Conservation (phyloP, 495 filamentous ascomycete genomes). For the Penicillium crystallinum region DNA sequence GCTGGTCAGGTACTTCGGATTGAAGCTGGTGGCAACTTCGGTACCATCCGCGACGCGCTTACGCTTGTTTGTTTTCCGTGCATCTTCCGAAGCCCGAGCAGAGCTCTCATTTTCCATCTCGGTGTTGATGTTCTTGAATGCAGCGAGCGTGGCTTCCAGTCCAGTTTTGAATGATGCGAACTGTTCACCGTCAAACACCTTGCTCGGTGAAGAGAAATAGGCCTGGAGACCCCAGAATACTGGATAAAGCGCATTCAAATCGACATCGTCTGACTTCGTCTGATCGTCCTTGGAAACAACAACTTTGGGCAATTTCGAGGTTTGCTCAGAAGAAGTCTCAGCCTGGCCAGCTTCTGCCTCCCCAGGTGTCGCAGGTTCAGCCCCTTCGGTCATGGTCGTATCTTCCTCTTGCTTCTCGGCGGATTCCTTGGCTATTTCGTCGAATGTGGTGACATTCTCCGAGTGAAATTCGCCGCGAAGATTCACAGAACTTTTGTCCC, state of each 20-base stretch:
- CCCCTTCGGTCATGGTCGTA: slow-evolving; percentile 60
- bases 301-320: slow-evolving; percentile 40
- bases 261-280: slow-evolving; percentile 43
- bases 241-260: slow-evolving; percentile 74
- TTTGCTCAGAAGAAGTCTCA: slow-evolving; percentile 10
- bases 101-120: slow-evolving; percentile 48
- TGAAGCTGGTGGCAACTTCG: slow-evolving; percentile 71
- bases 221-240: slow-evolving; percentile 92
- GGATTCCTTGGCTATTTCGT: slow-evolving; percentile 42
- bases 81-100: slow-evolving; percentile 54
- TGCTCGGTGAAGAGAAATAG: slow-evolving; percentile 84
- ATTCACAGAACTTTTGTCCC: slow-evolving; percentile 96
- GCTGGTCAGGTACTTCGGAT: slow-evolving; percentile 95
- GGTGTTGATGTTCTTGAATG: slow-evolving; percentile 75
- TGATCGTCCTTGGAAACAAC: slow-evolving; percentile 47
- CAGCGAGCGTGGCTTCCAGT: slow-evolving; percentile 69
- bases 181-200: slow-evolving; percentile 63
- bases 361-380: slow-evolving; percentile 23
- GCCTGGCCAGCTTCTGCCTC: slow-evolving; percentile 12
- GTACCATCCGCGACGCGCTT: slow-evolving; percentile 59
- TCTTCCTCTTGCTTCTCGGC: slow-evolving; percentile 41
- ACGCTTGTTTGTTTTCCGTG: slow-evolving; percentile 60
- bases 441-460: slow-evolving; percentile 89
- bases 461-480: slow-evolving; percentile 92
- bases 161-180: slow-evolving; percentile 73